Evolutionary conservation across 805 yeast genomes (phyloP).

Genomic region (Ogataea ramenticola): DNA sequence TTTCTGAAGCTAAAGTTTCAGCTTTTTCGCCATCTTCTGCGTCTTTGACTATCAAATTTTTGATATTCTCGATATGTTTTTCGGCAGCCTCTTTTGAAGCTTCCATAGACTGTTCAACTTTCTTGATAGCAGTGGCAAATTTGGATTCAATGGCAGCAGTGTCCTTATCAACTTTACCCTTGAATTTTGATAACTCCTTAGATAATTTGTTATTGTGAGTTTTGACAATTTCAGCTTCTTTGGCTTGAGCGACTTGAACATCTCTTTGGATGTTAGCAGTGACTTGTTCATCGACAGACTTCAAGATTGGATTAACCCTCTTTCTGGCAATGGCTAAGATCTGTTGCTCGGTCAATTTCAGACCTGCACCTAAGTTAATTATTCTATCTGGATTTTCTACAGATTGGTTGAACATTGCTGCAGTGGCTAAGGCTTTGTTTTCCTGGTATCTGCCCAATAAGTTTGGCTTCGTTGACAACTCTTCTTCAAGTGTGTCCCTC

Average conservation of each 20-base stretch:
- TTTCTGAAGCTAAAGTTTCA: slow-evolving; percentile 38
- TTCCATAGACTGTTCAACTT: slow-evolving; percentile 16
- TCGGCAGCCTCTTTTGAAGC: slow-evolving; percentile 26
- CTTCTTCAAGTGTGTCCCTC: slow-evolving; percentile 31
- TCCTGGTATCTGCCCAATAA: slow-evolving; percentile 41
- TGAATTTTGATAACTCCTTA: slow-evolving; percentile 30
- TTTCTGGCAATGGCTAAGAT: slow-evolving; percentile 47
- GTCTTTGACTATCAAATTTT: slow-evolving; percentile 37
- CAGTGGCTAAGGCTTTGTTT: slow-evolving; percentile 39
- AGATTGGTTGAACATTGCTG: slow-evolving; percentile 32
- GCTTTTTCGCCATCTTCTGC: slow-evolving; percentile 36
- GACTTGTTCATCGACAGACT: slow-evolving; percentile 43
- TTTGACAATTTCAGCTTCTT: slow-evolving; percentile 27
- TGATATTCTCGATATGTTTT: slow-evolving; percentile 33
- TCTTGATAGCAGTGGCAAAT: slow-evolving; percentile 17
- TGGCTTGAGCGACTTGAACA: slow-evolving; percentile 28
- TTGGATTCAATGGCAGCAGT: slow-evolving; percentile 22
- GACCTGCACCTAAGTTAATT: slow-evolving; percentile 47
- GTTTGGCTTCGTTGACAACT: slow-evolving; percentile 39
- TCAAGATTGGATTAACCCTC: slow-evolving; percentile 48
- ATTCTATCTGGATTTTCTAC: slow-evolving; percentile 43
- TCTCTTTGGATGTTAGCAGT: slow-evolving; percentile 36
- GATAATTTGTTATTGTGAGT: slow-evolving; percentile 24
- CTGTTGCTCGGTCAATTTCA: slow-evolving; percentile 46
- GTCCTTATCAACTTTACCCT: slow-evolving; percentile 33